Evolutionary conservation across 1,284 basidiomycete species (phyloP).

Genomic region (Anthracocystis setariae): DNA sequence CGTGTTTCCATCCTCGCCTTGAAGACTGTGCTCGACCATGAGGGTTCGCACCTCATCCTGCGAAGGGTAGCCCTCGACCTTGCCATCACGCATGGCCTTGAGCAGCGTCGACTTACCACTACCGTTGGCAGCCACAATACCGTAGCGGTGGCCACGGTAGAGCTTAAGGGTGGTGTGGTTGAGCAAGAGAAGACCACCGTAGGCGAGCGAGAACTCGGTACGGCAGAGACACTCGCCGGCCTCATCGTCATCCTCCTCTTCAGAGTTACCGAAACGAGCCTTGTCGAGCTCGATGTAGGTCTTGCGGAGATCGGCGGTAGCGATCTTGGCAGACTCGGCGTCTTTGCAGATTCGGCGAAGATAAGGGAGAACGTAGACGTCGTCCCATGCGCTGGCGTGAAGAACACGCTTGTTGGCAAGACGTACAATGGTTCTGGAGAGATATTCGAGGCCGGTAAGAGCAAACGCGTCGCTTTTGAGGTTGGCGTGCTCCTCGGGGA

Average conservation of each 20-base stretch:
- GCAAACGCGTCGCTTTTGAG: conserved; percentile 60
- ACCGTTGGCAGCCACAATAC: conserved; percentile 94
- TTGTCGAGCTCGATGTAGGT: conserved; percentile 61
- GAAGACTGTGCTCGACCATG: conserved; percentile 95
- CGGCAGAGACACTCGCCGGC: conserved; percentile 80
- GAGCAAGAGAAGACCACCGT: conserved; percentile 91
- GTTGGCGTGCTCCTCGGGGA: conserved; percentile 52
- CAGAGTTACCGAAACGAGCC: conserved; percentile 63
- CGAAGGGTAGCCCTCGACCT: conserved; percentile 93
- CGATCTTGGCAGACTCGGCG: conserved; percentile 52
- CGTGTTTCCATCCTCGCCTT: conserved; percentile 85
- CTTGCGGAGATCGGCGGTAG: conserved; percentile 59
- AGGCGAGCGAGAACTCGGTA: conserved; percentile 93
- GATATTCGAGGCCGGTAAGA: conserved; percentile 58
- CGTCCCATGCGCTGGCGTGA: conserved; percentile 63
- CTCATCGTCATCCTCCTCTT: conserved; percentile 76
- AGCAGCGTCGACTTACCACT: conserved; percentile 96
- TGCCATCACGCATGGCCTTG: conserved; percentile 92
- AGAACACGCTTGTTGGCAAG: conserved; percentile 66
- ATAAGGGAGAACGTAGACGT: conserved; percentile 67
- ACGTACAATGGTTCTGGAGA: conserved; percentile 57
- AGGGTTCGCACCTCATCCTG: conserved; percentile 85
- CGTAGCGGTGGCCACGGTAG: conserved; percentile 86
- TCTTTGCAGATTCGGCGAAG: conserved; percentile 67
- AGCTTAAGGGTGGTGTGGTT: conserved; percentile 94